These are phyloP conservation scores for Komagataea norvegica DNA, from an alignment of 1,139 yeast species.

Conservation along the genomic window DNA sequence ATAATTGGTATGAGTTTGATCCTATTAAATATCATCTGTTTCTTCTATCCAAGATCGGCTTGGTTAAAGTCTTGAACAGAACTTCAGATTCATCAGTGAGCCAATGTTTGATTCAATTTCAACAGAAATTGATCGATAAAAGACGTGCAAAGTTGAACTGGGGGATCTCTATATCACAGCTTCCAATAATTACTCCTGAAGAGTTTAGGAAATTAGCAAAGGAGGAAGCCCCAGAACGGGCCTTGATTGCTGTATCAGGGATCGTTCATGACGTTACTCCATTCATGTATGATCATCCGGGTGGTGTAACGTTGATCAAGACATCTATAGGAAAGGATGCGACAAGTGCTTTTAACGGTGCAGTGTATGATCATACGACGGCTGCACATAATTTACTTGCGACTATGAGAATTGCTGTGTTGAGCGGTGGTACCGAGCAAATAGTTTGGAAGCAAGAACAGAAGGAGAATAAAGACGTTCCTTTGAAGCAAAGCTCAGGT, in stretches of 20 bases:
- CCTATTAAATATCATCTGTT: slow-evolving; percentile 63
- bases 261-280: slow-evolving; percentile 74
- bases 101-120: slow-evolving; percentile 59
- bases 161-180: slow-evolving; percentile 71
- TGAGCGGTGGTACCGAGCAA: slow-evolving; percentile 78
- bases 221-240: slow-evolving; percentile 32
- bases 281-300: slow-evolving; percentile 69
- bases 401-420: slow-evolving; percentile 68
- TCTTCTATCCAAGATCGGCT: slow-evolving; percentile 37
- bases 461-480: slow-evolving; percentile 50
- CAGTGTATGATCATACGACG: slow-evolving; percentile 69
- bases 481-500: slow-evolving; percentile 47
- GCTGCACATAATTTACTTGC: slow-evolving; percentile 70
- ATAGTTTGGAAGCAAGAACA: slow-evolving; percentile 73
- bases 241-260: slow-evolving; percentile 44
- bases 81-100: slow-evolving; percentile 46
- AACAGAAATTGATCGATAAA: slow-evolving; percentile 55
- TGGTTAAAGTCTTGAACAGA: slow-evolving; percentile 35
- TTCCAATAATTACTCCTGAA: slow-evolving; percentile 49
- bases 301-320: slow-evolving; percentile 55
- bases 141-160: slow-evolving; percentile 62
- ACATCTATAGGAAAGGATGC: slow-evolving; percentile 72
- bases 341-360: slow-evolving; percentile 67
- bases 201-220: slow-evolving; percentile 44
- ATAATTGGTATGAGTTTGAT: slow-evolving; percentile 50